A percentile compares a stretch with the other conserved stretches of the same genome.
Evolutionary conservation across 257 asterid genomes (phyloP).

Genomic region (Solanum medicagineum): DNA sequence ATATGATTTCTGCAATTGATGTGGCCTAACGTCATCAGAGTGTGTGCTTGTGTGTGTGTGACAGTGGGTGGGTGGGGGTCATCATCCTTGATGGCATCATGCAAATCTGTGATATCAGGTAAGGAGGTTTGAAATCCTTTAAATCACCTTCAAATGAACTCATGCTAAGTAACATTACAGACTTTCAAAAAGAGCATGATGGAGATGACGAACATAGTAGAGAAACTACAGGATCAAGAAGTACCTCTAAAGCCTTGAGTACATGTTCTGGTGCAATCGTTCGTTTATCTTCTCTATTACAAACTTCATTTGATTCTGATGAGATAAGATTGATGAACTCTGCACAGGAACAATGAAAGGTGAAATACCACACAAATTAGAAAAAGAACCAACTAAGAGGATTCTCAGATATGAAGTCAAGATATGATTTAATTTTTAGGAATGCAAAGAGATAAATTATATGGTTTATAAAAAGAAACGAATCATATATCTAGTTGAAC

Average conservation of each 20-base stretch:
- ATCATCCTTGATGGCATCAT: neutral
- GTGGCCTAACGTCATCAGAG: neutral
- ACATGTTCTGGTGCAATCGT: slow-evolving; percentile 98
- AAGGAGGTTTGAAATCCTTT: neutral
- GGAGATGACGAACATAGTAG: neutral
- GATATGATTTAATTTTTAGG: neutral
- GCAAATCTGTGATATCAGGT: neutral
- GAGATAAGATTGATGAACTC: slow-evolving; percentile 87
- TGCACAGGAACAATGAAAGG: slow-evolving; percentile 14
- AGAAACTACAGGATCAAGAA: slow-evolving; percentile 1
- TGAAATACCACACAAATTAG: neutral
- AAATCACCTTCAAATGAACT: neutral
- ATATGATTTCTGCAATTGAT: neutral
- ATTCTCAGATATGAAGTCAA: neutral
- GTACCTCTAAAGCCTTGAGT: slow-evolving; percentile 77
- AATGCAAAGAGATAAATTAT: neutral
- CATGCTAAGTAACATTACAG: neutral
- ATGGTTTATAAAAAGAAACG: neutral
- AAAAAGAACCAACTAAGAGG: neutral
- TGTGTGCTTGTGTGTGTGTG: too few relatives aligned
- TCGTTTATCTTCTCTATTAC: slow-evolving; percentile 72
- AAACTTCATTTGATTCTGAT: slow-evolving; percentile 95
- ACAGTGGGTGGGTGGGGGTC: too few relatives aligned
- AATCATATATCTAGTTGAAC: neutral
- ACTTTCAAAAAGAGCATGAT: neutral